These are phyloP conservation scores for Senna siamea DNA, from an alignment of 306 rosid genomes.

Conservation along the genomic window DNA sequence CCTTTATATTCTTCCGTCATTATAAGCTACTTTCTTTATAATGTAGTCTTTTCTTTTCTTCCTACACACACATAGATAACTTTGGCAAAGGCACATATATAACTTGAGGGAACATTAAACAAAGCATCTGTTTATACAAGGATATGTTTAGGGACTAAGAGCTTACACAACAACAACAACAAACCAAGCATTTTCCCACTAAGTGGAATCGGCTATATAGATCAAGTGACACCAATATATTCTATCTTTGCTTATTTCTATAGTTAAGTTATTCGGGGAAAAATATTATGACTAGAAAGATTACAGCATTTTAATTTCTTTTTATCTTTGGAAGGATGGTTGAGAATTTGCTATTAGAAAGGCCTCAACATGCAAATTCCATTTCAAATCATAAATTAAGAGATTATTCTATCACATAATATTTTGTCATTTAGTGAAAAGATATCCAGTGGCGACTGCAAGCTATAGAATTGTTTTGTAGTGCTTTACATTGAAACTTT, in stretches of 20 bases:
- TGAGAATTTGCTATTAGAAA: not conserved
- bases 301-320: not conserved
- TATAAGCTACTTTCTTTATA: not conserved
- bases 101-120: not conserved
- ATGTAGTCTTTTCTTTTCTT: not conserved
- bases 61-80: not conserved
- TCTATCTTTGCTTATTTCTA: too few species aligned
- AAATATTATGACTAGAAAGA: not conserved
- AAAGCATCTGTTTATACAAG: not conserved
- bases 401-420: not conserved
- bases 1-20: not conserved
- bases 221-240: too few species aligned
- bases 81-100: not conserved
- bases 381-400: not conserved
- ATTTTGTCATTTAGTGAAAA: not conserved
- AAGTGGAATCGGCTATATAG: too few species aligned
- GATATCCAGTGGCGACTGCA: not conserved
- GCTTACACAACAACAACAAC: too few species aligned
- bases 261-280: not conserved
- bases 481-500: not conserved
- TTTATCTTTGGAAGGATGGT: not conserved
- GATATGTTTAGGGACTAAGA: not conserved
- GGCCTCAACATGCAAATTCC: not conserved
- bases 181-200: too few species aligned
- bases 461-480: not conserved